Evolutionary conservation across 2,329 filamentous ascomycete species (phyloP).

Genomic region (Teratosphaeria zuluensis): DNA sequence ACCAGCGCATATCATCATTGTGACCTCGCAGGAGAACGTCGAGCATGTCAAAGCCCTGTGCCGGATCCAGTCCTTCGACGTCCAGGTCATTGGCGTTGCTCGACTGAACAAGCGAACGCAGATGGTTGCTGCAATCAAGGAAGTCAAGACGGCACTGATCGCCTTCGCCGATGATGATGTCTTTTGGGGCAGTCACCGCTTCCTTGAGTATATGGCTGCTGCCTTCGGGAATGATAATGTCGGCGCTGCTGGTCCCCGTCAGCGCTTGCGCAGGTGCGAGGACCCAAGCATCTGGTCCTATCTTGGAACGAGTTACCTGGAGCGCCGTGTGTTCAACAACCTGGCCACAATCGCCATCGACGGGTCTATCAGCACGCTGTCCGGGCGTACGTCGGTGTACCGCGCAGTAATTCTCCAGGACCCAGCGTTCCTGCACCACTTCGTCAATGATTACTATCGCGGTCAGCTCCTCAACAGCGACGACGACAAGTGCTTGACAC

Average conservation of each 20-base stretch:
- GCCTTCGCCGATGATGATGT: conserved; percentile 30
- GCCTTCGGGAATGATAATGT: conserved; percentile 37
- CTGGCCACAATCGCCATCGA: conserved; percentile 47
- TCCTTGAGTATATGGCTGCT: conserved; percentile 24
- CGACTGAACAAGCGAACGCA: conserved; percentile 27
- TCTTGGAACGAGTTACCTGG: conserved; percentile 49
- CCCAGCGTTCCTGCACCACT: conserved; percentile 34
- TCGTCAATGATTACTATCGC: conserved; percentile 43
- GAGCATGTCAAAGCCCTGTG: conserved; percentile 9
- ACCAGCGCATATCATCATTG: conserved; percentile 19
- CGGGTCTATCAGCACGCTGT: conserved; percentile 50
- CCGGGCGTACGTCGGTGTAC: conserved; percentile 45
- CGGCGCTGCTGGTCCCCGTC: conserved; percentile 49
- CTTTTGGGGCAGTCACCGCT: conserved; percentile 20
- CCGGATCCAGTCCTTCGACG: conserved; percentile 6
- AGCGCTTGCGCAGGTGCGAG: conserved; percentile 39
- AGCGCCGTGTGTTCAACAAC: conserved; percentile 54
- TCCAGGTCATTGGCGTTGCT: conserved; percentile 23
- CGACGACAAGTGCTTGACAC: conserved; percentile 54
- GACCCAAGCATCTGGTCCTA: conserved; percentile 38
- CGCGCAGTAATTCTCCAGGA: conserved; percentile 42
- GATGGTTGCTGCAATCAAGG: conserved; percentile 22
- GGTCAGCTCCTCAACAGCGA: conserved; percentile 44
- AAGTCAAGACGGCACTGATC: conserved; percentile 19
- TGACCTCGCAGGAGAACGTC: conserved; percentile 19